Evolutionary conservation across 2,329 filamentous ascomycete genomes (phyloP).

Genomic region (Didymella arachidicola): DNA sequence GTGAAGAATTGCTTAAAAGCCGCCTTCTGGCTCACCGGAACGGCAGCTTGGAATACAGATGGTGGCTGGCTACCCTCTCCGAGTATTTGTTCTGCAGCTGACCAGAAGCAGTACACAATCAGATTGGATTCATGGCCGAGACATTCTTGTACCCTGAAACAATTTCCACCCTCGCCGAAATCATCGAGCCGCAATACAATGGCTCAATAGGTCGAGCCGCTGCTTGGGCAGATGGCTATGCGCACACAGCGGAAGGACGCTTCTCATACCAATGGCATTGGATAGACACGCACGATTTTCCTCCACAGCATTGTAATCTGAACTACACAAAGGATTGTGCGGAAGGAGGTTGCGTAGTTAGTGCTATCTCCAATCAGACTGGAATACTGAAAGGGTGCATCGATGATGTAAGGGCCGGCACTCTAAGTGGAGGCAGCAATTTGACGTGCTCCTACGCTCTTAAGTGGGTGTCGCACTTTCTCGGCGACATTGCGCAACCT

Average conservation of each 20-base stretch:
- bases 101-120: constrained; percentile 48
- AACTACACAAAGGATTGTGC: constrained; percentile 51
- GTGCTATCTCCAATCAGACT: constrained; percentile 54
- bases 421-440: constrained; percentile 39
- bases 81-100: not conserved
- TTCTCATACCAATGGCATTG: constrained; percentile 55
- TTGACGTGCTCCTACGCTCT: constrained; percentile 52
- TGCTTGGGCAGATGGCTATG: constrained; percentile 52
- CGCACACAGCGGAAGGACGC: constrained; percentile 50
- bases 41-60: constrained; percentile 45
- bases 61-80: constrained; percentile 23
- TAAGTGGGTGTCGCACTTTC: constrained; percentile 53
- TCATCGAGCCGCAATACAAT: constrained; percentile 53
- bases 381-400: constrained; percentile 50
- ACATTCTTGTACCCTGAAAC: constrained; percentile 47
- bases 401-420: constrained; percentile 35
- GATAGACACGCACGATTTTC: constrained; percentile 50
- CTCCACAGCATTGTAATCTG: constrained; percentile 46
- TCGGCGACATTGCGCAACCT: constrained; percentile 54
- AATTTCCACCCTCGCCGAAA: constrained; percentile 39
- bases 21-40: constrained; percentile 24
- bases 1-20: constrained; percentile 5
- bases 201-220: constrained; percentile 51
- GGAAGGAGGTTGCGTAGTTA: constrained; percentile 52
- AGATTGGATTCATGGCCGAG: constrained; percentile 53